Evolutionary conservation across 2,329 filamentous ascomycete species (phyloP).

Genomic region (Chrysoporthe cubensis): DNA sequence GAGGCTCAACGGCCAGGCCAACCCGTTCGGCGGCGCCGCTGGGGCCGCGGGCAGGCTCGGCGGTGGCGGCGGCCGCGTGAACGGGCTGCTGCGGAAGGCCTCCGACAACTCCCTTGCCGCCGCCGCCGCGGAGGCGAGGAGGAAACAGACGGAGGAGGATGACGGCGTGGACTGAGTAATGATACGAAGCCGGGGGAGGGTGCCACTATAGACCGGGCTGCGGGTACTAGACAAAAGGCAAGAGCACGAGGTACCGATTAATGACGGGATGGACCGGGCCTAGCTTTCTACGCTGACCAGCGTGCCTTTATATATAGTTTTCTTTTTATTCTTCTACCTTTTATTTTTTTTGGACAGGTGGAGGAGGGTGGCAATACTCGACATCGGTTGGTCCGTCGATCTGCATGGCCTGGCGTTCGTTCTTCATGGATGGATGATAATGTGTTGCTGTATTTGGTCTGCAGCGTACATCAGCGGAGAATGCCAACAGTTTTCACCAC

Average conservation of each 20-base stretch:
- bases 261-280: not conserved
- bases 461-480: not conserved
- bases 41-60: slow-evolving; percentile 40
- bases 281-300: not conserved
- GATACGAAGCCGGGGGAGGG: no score
- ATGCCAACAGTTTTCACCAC: not conserved
- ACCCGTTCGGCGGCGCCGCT: slow-evolving; percentile 46
- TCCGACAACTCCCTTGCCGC: slow-evolving; percentile 28
- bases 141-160: slow-evolving; percentile 36
- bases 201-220: no score
- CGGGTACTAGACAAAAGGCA: not conserved
- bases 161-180: slow-evolving; percentile 35
- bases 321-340: not conserved
- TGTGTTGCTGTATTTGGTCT: not conserved
- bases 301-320: not conserved
- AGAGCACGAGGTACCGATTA: not conserved
- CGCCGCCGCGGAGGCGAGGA: slow-evolving; percentile 29
- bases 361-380: not conserved
- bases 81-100: slow-evolving; percentile 47
- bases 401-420: slow-evolving; percentile 14
- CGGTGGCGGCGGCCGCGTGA: slow-evolving; percentile 41
- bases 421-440: not conserved
- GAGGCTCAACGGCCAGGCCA: slow-evolving; percentile 51
- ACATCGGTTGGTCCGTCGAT: not conserved
- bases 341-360: not conserved